phyloP scores from a whole-genome alignment of 1,284 basidiomycete species.

The Cutaneotrichosporon dermatis region DNA sequence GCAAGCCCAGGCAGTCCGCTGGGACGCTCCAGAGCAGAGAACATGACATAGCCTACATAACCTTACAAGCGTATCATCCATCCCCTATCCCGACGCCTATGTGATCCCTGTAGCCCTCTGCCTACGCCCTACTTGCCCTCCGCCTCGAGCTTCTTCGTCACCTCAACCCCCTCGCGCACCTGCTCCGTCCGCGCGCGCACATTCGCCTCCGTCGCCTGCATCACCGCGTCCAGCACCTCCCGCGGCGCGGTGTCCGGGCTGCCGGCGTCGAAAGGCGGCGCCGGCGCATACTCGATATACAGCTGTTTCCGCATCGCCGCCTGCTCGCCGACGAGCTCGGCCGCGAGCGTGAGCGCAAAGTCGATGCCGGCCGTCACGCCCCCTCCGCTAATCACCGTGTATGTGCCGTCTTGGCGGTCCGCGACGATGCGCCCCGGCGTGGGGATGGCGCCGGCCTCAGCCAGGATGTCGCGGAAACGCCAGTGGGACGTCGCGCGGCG shows the following conservation, averaged over 20 bases:
- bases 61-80: too few relatives aligned
- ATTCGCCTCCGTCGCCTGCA: neutral
- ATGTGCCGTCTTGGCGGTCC: constrained; percentile 4
- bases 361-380: constrained; percentile 19
- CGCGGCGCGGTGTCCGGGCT: constrained; percentile 5
- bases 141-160: neutral
- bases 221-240: neutral
- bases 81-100: too few relatives aligned
- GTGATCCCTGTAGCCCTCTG: neutral
- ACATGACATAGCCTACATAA: too few relatives aligned
- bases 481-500: constrained; percentile 12
- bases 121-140: neutral
- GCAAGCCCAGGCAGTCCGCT: too few relatives aligned
- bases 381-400: constrained; percentile 8
- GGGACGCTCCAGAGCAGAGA: too few relatives aligned
- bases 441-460: constrained; percentile 1
- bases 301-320: constrained; percentile 5
- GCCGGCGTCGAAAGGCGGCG: constrained; percentile 11
- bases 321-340: constrained; percentile 8
- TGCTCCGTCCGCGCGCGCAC: neutral
- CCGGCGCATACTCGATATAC: constrained; percentile 13
- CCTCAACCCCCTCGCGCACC: neutral
- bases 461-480: neutral
- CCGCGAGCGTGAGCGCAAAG: constrained; percentile 14
- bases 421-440: constrained; percentile 8